phyloP scores from a whole-genome alignment of 306 rosid genomes.

The Citrullus colocynthis region DNA sequence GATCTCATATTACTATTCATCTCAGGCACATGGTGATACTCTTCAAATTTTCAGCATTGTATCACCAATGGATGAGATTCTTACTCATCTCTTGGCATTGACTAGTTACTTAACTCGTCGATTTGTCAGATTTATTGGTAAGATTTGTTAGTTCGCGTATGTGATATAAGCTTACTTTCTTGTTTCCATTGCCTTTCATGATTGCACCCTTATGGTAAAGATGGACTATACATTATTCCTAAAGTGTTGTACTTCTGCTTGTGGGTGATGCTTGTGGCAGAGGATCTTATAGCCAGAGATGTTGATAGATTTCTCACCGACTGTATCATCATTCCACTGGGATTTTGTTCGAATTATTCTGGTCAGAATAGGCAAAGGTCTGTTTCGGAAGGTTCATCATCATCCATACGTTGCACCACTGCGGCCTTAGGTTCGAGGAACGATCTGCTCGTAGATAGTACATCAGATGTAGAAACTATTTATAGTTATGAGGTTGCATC shows the following conservation, averaged over 20 bases:
- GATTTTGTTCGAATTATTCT: slow-evolving; percentile 13
- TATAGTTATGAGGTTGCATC: slow-evolving; percentile 8
- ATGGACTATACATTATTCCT: neutral
- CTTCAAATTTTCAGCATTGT: slow-evolving; percentile 12
- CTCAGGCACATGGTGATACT: slow-evolving; percentile 27
- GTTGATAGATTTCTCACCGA: slow-evolving; percentile 15
- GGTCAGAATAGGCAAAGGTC: slow-evolving; percentile 10
- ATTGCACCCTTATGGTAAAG: neutral
- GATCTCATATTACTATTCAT: slow-evolving; percentile 17
- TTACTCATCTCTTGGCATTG: slow-evolving; percentile 34
- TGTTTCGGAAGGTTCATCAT: slow-evolving; percentile 14
- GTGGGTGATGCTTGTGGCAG: slow-evolving; percentile 33
- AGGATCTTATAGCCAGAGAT: slow-evolving; percentile 53
- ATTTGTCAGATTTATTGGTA: slow-evolving; percentile 39
- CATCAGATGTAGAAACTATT: slow-evolving; percentile 14
- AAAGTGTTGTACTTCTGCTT: neutral
- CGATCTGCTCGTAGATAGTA: slow-evolving; percentile 10
- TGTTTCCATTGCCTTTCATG: neutral
- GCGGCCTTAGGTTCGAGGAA: slow-evolving; percentile 13
- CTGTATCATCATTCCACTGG: slow-evolving; percentile 17
- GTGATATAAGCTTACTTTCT: neutral
- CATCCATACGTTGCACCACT: slow-evolving; percentile 13
- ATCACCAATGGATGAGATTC: slow-evolving; percentile 37
- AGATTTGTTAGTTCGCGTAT: slow-evolving; percentile 7
- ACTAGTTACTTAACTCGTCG: slow-evolving; percentile 34